These are phyloP conservation scores for Leishmania tropica DNA, from an alignment of 208 protist genomes.

Conservation along the genomic window DNA sequence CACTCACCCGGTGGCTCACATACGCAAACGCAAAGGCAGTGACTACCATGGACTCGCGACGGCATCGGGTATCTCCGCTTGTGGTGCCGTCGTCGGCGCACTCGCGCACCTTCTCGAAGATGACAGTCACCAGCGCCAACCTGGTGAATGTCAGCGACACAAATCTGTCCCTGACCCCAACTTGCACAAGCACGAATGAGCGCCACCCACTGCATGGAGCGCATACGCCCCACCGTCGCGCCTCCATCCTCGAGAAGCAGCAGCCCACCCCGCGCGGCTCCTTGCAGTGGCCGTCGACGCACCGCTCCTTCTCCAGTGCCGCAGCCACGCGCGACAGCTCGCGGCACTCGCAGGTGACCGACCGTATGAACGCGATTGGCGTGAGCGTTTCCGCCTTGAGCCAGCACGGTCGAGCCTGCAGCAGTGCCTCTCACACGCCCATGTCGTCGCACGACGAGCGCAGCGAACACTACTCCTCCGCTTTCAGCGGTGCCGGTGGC, in stretches of 20 bases:
- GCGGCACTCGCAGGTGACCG: slow-evolving; percentile 27
- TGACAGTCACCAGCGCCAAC: slow-evolving; percentile 27
- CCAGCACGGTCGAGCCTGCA: slow-evolving; percentile 6
- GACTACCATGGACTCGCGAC: background rate
- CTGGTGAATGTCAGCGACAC: slow-evolving; percentile 14
- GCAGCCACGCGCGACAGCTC: slow-evolving; percentile 44
- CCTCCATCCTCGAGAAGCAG: slow-evolving; percentile 30
- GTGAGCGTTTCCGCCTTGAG: background rate
- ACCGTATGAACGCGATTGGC: slow-evolving; percentile 8
- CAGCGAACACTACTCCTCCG: slow-evolving; percentile 17
- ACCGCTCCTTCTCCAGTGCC: slow-evolving; percentile 42
- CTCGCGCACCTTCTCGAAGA: slow-evolving; percentile 17
- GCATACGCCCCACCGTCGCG: slow-evolving; percentile 21
- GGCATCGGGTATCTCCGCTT: slow-evolving; percentile 9
- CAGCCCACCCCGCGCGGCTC: slow-evolving; percentile 28
- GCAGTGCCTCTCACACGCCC: slow-evolving; percentile 27
- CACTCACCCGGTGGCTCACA: background rate
- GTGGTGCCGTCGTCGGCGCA: slow-evolving; percentile 2
- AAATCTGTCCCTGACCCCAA: slow-evolving; percentile 2
- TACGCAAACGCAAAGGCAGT: background rate
- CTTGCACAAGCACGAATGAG: background rate
- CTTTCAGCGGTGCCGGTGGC: background rate
- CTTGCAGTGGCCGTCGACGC: slow-evolving; percentile 47
- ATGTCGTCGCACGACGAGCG: slow-evolving; percentile 20
- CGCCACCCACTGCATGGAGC: slow-evolving; percentile 1